Conservation (phyloP, 169 alveolate species). For the Plasmodium vivax region DNA sequence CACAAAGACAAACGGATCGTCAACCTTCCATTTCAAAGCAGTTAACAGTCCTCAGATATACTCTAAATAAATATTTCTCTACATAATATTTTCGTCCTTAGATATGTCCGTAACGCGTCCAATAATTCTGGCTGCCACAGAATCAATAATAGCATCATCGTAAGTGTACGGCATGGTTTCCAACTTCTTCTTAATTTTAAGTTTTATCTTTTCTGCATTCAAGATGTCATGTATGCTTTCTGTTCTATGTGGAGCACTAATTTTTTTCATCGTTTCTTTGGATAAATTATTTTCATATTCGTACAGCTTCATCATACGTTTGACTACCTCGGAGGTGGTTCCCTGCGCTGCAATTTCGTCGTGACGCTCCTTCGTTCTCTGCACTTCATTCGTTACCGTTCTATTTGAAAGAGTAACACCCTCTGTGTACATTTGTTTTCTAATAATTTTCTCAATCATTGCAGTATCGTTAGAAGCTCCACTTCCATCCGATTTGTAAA, state of each 20-base stretch:
- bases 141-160: not conserved
- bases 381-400: constrained; percentile 43
- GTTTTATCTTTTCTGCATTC: not conserved
- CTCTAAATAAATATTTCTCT: not conserved
- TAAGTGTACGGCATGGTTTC: not conserved
- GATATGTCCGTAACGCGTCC: constrained; percentile 19
- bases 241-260: not conserved
- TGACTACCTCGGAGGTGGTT: constrained; percentile 12
- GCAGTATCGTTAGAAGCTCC: not conserved
- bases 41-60: not conserved
- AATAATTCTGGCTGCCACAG: constrained; percentile 18
- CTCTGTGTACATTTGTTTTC: constrained; percentile 28
- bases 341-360: constrained; percentile 24
- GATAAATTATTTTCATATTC: constrained; percentile 25
- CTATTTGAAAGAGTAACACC: constrained; percentile 44
- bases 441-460: constrained; percentile 26
- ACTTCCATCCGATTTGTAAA: constrained; percentile 20
- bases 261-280: constrained; percentile 2
- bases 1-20: not conserved
- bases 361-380: constrained; percentile 32
- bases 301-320: constrained; percentile 22
- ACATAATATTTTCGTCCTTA: constrained; percentile 20
- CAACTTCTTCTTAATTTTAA: constrained; percentile 4
- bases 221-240: not conserved
- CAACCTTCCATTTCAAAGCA: not conserved